These are phyloP conservation scores for Suillus spraguei DNA, from an alignment of 768 basidiomycete genomes.

Conservation along the genomic window DNA sequence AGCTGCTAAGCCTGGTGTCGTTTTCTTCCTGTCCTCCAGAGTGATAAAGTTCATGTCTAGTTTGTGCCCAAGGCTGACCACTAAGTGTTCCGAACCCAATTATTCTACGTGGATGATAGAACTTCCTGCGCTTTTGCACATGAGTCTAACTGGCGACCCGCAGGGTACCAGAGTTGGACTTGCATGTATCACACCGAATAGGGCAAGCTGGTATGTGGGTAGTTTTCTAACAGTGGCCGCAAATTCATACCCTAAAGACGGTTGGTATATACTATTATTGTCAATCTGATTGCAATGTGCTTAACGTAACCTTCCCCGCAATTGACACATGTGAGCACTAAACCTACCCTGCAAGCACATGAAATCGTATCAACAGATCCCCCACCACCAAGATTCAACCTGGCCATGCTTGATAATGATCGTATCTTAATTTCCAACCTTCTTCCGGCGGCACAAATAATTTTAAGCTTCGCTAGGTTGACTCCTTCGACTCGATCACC, in stretches of 20 bases:
- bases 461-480: background rate
- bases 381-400: background rate
- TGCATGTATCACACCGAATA: constrained; percentile 26
- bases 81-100: no score
- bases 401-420: background rate
- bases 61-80: no score
- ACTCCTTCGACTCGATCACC: background rate
- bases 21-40: no score
- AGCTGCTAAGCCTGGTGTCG: background rate
- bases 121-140: no score
- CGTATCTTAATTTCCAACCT: background rate
- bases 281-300: background rate
- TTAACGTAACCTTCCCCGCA: background rate
- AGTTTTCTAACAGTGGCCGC: constrained; percentile 14
- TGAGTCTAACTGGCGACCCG: background rate
- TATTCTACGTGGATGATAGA: no score
- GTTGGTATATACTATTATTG: background rate
- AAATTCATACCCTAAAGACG: background rate
- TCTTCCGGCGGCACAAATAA: background rate
- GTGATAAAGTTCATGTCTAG: no score
- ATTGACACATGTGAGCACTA: background rate
- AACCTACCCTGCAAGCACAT: background rate
- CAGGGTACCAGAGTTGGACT: background rate
- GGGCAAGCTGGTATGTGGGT: constrained; percentile 13
- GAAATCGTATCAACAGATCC: background rate